phyloP scores from a whole-genome alignment of 2,329 filamentous ascomycete species.

The Microascus cirrosus region DNA sequence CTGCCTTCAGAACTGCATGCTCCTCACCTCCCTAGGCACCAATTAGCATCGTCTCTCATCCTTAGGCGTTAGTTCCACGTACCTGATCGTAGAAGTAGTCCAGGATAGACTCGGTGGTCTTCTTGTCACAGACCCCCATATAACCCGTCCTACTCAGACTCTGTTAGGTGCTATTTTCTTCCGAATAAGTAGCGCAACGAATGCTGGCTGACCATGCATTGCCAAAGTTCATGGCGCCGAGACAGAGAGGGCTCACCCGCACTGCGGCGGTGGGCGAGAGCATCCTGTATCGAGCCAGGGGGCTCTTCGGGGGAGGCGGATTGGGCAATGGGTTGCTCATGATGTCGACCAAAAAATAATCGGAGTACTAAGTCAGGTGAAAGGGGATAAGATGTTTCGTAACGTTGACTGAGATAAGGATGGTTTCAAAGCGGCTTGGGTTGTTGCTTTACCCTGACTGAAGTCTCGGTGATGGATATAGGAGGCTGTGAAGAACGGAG shows the following conservation, averaged over 20 bases:
- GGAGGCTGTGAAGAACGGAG: background rate
- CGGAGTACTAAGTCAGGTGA: background rate
- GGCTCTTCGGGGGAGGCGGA: conserved; percentile 42
- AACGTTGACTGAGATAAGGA: background rate
- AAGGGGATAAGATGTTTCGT: background rate
- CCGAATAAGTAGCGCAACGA: background rate
- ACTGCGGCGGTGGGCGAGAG: conserved; percentile 55
- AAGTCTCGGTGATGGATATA: background rate
- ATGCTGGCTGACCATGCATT: conserved; percentile 29
- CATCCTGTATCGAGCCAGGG: conserved; percentile 53
- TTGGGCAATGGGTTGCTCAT: conserved; percentile 12
- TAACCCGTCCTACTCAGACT: conserved; percentile 30
- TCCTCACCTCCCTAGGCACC: background rate
- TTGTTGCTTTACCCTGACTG: background rate
- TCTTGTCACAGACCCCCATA: conserved; percentile 56
- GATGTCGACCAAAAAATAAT: background rate
- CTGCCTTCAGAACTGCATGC: background rate
- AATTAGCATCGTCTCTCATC: background rate
- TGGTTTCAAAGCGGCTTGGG: background rate
- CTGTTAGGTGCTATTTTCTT: background rate
- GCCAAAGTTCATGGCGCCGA: conserved; percentile 58
- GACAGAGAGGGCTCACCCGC: conserved; percentile 54
- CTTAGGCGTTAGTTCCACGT: conserved; percentile 1
- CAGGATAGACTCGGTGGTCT: conserved; percentile 50
- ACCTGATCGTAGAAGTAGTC: conserved; percentile 53